Evolutionary conservation across 2,329 filamentous ascomycete species (phyloP).

Genomic region (Apiospora phragmitis): DNA sequence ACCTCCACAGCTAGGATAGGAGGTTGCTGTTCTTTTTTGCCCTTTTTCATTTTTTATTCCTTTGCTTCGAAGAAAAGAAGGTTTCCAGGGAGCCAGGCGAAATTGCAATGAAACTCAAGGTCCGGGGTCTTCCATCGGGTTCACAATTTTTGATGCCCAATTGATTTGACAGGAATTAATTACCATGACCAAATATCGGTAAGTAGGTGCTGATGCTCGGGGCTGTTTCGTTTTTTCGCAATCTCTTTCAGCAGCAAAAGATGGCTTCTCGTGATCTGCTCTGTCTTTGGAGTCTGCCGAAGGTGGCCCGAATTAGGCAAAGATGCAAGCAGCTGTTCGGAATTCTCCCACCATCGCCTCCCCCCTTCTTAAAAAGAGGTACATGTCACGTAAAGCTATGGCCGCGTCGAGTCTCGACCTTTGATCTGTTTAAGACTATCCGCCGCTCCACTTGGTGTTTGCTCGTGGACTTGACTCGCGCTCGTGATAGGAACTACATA

Average conservation of each 20-base stretch:
- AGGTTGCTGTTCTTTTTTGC: background rate
- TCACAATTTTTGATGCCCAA: background rate
- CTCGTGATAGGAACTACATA: background rate
- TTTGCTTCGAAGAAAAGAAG: background rate
- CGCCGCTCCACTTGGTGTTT: background rate
- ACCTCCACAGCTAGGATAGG: constrained; percentile 1
- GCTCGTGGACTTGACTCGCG: background rate
- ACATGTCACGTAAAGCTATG: background rate
- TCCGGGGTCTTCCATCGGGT: background rate
- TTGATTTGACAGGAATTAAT: background rate
- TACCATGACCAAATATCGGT: background rate
- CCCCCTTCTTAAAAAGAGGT: background rate
- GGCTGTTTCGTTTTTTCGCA: background rate
- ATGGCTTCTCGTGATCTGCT: background rate
- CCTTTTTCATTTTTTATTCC: background rate
- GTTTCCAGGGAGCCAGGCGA: constrained; percentile 2
- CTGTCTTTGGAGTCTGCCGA: background rate
- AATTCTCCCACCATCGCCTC: background rate
- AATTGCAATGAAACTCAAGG: constrained; percentile 6
- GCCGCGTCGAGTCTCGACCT: background rate
- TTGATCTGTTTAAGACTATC: background rate
- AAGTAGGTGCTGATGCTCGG: background rate
- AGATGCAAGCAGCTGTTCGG: background rate
- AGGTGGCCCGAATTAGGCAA: constrained; percentile 2
- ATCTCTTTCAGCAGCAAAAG: background rate